Evolutionary conservation across 441 rosid genomes (phyloP), one percentile per base, ranked within the genome.

Genomic region (Adansonia gregorii): DNA sequence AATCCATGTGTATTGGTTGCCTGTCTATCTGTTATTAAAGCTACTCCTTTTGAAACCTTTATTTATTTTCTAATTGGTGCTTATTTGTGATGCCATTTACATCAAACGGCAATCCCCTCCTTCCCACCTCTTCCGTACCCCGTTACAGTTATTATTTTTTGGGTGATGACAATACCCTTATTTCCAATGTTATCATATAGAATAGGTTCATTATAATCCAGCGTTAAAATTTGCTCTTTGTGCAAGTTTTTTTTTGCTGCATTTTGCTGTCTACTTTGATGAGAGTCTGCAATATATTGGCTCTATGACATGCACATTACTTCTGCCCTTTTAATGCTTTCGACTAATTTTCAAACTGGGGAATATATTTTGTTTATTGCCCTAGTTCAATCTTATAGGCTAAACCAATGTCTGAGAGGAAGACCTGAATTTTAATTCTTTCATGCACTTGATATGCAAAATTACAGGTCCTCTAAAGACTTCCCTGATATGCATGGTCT

Each of bases 391-490:
- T 77, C 63, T 79, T 87, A 72, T 67, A 80, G 87, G 82, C 82
- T 76, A 41, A 41, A 67, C 72, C 55, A 19, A 70, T 82, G 74
- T 84, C 49, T 67, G 46, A 72, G 80, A 77, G 85, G 85, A 77
- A 72, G 75, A 81, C 86, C 91, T 87, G 81, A 89, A 86, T 83
- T 77, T 81, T 82, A 85, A 82, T 81, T 83, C 79, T 94, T 88
- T 85, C 84, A 87, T 90, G 89, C 87, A 73, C 80, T 84, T 97
- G 88, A 80, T 78, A 85, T 92, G 88, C 85, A 77, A 85, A 85
- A 87, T 86, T 88, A 87, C 98, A 94, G 99, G 98, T 91, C 92
- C 61, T 86, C 94, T 67, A 92, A 87, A 91, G 99, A 94, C 76
- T 87, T 90, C 83, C 85, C 89, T 67, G 98, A 97, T 88, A 91